Conservation (phyloP, 352 stramenopile genomes). For the Phytophthora multivora region DNA sequence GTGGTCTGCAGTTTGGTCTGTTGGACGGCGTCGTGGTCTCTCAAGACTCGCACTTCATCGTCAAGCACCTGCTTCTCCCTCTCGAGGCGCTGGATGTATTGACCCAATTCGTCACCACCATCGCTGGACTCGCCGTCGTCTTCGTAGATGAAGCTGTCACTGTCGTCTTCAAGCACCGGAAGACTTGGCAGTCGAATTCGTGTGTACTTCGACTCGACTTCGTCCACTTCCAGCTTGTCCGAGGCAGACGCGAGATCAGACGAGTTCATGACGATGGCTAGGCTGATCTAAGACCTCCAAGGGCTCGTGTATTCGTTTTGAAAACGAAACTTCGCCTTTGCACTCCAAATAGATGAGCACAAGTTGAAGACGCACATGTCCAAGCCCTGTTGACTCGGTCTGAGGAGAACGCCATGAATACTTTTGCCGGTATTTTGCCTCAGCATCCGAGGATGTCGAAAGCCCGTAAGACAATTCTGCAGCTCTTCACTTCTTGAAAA, state of each 20-base stretch:
- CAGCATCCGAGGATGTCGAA: slow-evolving; percentile 25
- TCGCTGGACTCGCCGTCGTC: slow-evolving; percentile 35
- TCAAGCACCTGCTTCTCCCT: slow-evolving; percentile 49
- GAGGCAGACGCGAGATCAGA: slow-evolving; percentile 9
- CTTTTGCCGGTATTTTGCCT: slow-evolving; percentile 7
- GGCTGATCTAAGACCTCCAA: not conserved
- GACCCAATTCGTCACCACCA: slow-evolving; percentile 41
- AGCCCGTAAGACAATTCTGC: slow-evolving; percentile 9
- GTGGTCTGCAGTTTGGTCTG: slow-evolving; percentile 33
- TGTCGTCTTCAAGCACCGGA: slow-evolving; percentile 35
- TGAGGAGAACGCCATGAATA: slow-evolving; percentile 23
- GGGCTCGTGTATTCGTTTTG: slow-evolving; percentile 9
- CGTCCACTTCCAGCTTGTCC: slow-evolving; percentile 17
- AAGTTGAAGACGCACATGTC: not conserved
- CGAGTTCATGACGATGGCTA: slow-evolving; percentile 20
- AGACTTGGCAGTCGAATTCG: slow-evolving; percentile 21
- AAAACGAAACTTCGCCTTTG: slow-evolving; percentile 7
- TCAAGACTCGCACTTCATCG: slow-evolving; percentile 44
- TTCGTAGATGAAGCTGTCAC: slow-evolving; percentile 36
- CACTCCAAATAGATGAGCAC: no score
- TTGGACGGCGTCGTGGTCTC: slow-evolving; percentile 46
- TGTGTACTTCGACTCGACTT: slow-evolving; percentile 14
- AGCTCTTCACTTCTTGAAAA: slow-evolving; percentile 28
- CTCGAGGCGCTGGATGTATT: slow-evolving; percentile 61
- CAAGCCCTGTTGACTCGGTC: slow-evolving; percentile 5